Base-by-base conservation (phyloP, 2,329 filamentous ascomycete genomes). In the Chrysosporium queenslandicum region DNA sequence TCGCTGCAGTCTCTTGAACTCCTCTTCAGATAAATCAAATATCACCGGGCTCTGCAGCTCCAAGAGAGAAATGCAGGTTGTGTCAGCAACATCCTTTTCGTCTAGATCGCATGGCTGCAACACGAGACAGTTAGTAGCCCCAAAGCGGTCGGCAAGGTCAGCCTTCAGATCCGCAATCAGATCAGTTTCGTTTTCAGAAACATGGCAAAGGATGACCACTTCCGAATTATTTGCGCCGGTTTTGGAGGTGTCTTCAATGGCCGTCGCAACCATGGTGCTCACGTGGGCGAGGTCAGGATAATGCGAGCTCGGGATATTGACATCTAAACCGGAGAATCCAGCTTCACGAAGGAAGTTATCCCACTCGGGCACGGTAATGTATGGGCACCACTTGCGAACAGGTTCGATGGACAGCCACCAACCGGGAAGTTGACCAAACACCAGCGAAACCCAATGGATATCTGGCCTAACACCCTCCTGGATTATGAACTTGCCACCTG, bases 401-500 rank as follows among this genome's bases (percentile, higher is more conserved):
- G 40, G 20, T 8, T 48, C 54, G 16, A 53, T 51, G 25, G 52
- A 52, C 7, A 56, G 40, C 62, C 61, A 63, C 59, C 60, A 63
- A 5, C 56, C 59, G 23, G 61, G 55, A 16, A 64, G 46, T 2
- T 51, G 32, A 3, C 56, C 57, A 32, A 57, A 54, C 9, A 49
- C 40, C 27, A 61, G 48, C 21, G 55, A 52, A 11, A 56, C 48
- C 46, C 51, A 53, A 4, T 58, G 54, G 6, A 61, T 39, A n/a
- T 58, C 48, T 7, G 50, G 51, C 8, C 57, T 53, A 4, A 60
- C 66, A 4, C 67, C 56, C 53, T 77, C 74, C 2, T 71, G 51
- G 0, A 75, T 32, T 3, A 76, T 34, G 0, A 78, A 60, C 40
- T 69, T 68, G 0, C 74, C 75, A 2, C 71, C 74, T 0, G 75